Conservation (phyloP, 2,329 filamentous ascomycete genomes). For the Cladorrhinum sp. region DNA sequence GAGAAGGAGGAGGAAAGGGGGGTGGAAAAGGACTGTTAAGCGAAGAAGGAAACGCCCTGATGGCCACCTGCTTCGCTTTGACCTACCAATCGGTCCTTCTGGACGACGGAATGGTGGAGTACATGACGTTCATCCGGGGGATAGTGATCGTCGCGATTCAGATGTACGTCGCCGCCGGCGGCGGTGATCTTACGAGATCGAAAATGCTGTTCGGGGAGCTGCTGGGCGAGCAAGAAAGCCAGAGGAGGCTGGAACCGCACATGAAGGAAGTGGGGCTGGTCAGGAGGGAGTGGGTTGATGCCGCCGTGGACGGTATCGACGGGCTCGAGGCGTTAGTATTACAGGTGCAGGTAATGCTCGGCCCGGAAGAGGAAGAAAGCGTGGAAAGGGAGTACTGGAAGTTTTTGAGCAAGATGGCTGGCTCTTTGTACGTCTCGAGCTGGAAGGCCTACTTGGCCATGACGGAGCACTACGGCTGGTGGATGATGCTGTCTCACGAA, state of each 20-base stretch:
- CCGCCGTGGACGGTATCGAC: constrained; percentile 43
- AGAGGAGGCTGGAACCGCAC: constrained; percentile 41
- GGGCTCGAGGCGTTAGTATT: constrained; percentile 39
- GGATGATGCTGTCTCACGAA: constrained; percentile 55
- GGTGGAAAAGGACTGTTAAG: constrained; percentile 34
- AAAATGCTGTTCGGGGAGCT: constrained; percentile 50
- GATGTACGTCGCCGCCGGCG: constrained; percentile 50
- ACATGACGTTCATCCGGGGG: constrained; percentile 58
- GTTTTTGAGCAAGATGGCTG: constrained; percentile 44
- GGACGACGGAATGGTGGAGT: constrained; percentile 58
- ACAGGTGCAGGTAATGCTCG: constrained; percentile 27
- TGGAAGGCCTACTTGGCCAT: constrained; percentile 53
- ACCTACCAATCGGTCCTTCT: constrained; percentile 58
- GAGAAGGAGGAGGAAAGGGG: constrained; percentile 11
- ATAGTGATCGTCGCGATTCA: constrained; percentile 54
- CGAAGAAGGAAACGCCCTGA: constrained; percentile 57
- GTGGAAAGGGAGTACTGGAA: constrained; percentile 47
- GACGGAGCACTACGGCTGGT: constrained; percentile 52
- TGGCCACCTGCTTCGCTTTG: constrained; percentile 58
- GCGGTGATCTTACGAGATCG: too few relatives aligned
- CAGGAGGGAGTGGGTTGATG: constrained; percentile 43
- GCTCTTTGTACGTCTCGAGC: constrained; percentile 51
- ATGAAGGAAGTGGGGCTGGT: constrained; percentile 48
- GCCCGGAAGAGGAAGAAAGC: constrained; percentile 20
- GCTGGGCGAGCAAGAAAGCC: constrained; percentile 38